These are phyloP conservation scores for Withania somnifera DNA, from an alignment of 305 asterid species.

Conservation along the genomic window DNA sequence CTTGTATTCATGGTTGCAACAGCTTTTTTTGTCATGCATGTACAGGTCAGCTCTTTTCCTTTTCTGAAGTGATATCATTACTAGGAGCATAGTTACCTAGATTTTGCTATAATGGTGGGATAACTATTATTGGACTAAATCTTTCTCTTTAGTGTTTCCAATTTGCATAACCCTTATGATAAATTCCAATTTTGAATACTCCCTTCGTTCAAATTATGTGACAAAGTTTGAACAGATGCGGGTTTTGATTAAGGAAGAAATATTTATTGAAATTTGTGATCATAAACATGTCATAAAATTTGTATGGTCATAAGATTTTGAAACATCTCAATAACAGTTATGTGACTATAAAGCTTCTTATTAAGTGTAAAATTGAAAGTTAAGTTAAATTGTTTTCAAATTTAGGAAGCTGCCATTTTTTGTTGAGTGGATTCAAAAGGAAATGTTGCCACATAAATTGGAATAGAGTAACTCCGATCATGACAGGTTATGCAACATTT, in stretches of 20 bases:
- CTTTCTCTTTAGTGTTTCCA: background rate
- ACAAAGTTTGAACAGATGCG: background rate
- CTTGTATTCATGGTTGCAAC: constrained; percentile 76
- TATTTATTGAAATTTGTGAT: background rate
- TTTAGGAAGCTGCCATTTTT: too few relatives aligned
- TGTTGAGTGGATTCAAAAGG: too few relatives aligned
- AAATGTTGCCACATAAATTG: background rate
- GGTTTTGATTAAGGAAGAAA: background rate
- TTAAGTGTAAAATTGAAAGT: too few relatives aligned
- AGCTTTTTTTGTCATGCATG: constrained; percentile 87
- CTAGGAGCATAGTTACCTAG: background rate
- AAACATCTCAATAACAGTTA: too few relatives aligned
- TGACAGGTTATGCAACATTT: background rate
- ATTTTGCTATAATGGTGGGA: background rate
- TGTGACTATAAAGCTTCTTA: too few relatives aligned
- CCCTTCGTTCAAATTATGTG: background rate
- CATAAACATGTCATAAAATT: too few relatives aligned
- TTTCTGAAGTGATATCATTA: background rate
- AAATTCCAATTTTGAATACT: background rate
- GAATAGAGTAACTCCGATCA: background rate
- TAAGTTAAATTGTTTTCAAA: too few relatives aligned
- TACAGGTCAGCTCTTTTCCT: constrained; percentile 49
- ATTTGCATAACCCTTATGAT: background rate
- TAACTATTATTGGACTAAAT: background rate
- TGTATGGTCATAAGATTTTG: too few relatives aligned